A percentile compares a stretch with the other conserved stretches of the same genome.
phyloP scores from a whole-genome alignment of 495 filamentous ascomycete genomes.

The Aspergillus homomorphus region DNA sequence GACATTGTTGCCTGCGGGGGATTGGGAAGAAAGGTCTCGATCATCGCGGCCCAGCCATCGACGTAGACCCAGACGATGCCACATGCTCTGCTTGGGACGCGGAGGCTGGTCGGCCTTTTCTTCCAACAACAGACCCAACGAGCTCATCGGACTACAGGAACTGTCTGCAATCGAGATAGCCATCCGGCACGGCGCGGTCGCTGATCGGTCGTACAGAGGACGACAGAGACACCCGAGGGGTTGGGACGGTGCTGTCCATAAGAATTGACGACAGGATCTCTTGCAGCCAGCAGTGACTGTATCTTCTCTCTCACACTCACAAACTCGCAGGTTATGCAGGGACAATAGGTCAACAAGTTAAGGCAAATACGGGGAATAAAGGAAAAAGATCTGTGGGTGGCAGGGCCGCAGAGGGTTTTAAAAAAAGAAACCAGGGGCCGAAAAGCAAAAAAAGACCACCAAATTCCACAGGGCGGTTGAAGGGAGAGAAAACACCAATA shows the following conservation, averaged over 20 bases:
- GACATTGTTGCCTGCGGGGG: constrained; percentile 14
- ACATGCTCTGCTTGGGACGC: constrained; percentile 50
- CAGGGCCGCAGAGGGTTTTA: neutral
- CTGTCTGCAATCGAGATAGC: constrained; percentile 45
- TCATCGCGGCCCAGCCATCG: constrained; percentile 50
- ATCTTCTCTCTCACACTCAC: neutral
- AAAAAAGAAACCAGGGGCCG: constrained; percentile 20
- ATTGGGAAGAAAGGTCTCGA: constrained; percentile 31
- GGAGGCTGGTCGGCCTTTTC: constrained; percentile 30
- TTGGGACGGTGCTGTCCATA: constrained; percentile 38
- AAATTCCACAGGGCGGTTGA: neutral
- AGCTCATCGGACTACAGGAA: constrained; percentile 39
- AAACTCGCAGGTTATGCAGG: constrained; percentile 2
- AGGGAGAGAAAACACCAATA: constrained; percentile 4
- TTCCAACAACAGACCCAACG: constrained; percentile 33
- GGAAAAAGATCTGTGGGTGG: constrained; percentile 5
- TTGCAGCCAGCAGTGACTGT: constrained; percentile 11
- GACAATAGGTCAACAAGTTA: constrained; percentile 2
- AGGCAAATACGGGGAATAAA: constrained; percentile 3
- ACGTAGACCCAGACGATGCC: constrained; percentile 45
- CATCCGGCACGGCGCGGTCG: constrained; percentile 35
- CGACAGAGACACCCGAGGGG: constrained; percentile 36
- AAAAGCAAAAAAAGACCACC: constrained; percentile 9
- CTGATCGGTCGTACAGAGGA: constrained; percentile 23
- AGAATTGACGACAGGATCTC: constrained; percentile 25